Evolutionary conservation across 257 asterid species (phyloP).

Genomic region (Jacaranda mimosifolia): DNA sequence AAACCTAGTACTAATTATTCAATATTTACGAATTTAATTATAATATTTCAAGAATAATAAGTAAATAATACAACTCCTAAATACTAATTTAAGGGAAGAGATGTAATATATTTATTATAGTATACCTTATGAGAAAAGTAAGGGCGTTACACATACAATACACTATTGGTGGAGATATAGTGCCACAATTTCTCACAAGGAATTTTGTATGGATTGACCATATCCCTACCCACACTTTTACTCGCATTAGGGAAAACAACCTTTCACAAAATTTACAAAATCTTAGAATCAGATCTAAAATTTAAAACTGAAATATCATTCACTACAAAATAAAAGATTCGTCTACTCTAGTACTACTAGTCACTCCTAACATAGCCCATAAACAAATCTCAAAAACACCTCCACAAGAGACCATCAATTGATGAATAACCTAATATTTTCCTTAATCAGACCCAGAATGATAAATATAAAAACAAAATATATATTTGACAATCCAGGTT

Average conservation of each 20-base stretch:
- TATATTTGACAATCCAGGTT: conserved; percentile 21
- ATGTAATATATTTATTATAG: too few species aligned
- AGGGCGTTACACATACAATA: too few species aligned
- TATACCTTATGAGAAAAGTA: too few species aligned
- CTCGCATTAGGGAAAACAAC: not conserved
- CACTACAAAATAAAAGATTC: conserved; percentile 11
- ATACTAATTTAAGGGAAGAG: too few species aligned
- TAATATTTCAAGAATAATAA: too few species aligned
- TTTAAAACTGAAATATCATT: conserved; percentile 11
- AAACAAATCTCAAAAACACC: not conserved
- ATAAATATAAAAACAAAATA: conserved; percentile 10
- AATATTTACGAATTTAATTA: too few species aligned
- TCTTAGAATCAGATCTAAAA: not conserved
- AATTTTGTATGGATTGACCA: not conserved
- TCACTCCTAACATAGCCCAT: not conserved
- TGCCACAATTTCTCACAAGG: not conserved
- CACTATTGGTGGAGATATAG: too few species aligned
- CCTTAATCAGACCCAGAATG: conserved; percentile 21
- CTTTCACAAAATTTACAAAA: not conserved
- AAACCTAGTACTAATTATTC: too few species aligned
- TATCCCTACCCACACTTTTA: not conserved
- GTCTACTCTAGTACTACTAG: conserved; percentile 21
- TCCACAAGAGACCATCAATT: not conserved
- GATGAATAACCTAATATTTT: not conserved
- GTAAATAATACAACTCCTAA: too few species aligned